Evolutionary conservation across 2,329 filamentous ascomycete genomes (phyloP).

Genomic region (Geoglossum cookeanum): DNA sequence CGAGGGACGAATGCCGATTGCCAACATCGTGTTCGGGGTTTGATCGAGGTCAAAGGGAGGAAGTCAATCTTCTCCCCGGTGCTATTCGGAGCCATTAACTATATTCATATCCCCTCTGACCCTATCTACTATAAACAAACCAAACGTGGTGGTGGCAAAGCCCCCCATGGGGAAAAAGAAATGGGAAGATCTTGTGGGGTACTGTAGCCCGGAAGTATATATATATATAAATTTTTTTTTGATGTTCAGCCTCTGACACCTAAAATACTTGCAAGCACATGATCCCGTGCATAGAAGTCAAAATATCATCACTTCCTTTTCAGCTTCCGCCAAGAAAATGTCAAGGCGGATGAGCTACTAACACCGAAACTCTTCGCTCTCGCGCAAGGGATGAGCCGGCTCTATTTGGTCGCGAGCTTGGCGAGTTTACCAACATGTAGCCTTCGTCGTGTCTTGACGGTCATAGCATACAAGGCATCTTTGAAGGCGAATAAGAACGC

Average conservation of each 20-base stretch:
- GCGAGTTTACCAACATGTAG: conserved; percentile 1
- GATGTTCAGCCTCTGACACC: background rate
- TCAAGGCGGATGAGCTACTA: background rate
- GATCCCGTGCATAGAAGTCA: background rate
- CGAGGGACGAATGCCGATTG: background rate
- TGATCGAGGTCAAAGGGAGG: background rate
- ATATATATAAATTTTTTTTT: background rate
- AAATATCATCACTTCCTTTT: background rate
- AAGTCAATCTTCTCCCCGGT: background rate
- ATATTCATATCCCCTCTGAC: background rate
- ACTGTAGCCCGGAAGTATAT: background rate
- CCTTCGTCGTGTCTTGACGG: conserved; percentile 39
- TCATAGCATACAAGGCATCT: conserved; percentile 80
- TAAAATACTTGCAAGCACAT: background rate
- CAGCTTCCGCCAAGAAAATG: background rate
- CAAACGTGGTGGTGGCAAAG: background rate
- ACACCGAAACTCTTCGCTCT: background rate
- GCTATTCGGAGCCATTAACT: background rate
- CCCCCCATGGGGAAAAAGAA: background rate
- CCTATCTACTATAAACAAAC: background rate
- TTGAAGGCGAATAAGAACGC: conserved; percentile 97
- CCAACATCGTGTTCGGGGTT: background rate
- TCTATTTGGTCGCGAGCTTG: conserved; percentile 2
- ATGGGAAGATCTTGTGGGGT: background rate
- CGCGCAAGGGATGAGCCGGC: background rate